These are phyloP conservation scores for Echinosophora koreensis DNA, from an alignment of 306 rosid genomes.

Conservation along the genomic window DNA sequence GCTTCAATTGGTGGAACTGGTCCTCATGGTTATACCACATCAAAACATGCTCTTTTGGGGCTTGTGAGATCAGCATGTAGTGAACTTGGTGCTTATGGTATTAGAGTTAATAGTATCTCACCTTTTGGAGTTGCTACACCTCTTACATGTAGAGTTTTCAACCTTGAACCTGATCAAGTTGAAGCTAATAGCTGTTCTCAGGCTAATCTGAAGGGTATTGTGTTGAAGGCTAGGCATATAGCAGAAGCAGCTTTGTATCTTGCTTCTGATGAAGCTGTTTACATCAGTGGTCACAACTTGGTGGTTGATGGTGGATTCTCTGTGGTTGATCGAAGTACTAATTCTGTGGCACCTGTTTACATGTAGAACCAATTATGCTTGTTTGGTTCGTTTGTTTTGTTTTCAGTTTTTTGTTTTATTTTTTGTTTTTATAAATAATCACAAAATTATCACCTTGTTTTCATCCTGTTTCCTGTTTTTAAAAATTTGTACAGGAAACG, in stretches of 20 bases:
- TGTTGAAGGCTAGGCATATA: constrained; percentile 70
- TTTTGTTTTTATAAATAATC: no score
- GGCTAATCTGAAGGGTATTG: constrained; percentile 78
- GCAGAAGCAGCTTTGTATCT: constrained; percentile 90
- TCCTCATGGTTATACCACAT: constrained; percentile 68
- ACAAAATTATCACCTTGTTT: no score
- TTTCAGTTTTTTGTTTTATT: no score
- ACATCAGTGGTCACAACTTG: constrained; percentile 84
- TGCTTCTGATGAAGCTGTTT: constrained; percentile 79
- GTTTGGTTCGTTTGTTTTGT: not conserved
- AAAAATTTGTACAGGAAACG: no score
- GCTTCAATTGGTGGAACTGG: constrained; percentile 72
- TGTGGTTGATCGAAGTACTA: constrained; percentile 51
- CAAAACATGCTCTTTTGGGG: constrained; percentile 82
- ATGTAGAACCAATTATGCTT: not conserved
- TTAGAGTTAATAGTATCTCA: constrained; percentile 81
- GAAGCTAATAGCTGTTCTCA: constrained; percentile 54
- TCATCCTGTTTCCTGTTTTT: no score
- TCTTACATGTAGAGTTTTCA: constrained; percentile 64
- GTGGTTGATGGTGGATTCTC: constrained; percentile 87
- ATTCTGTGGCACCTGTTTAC: constrained; percentile 15
- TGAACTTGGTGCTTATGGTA: constrained; percentile 83
- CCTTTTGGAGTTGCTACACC: constrained; percentile 91
- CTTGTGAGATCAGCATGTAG: constrained; percentile 71
- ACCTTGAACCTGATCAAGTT: constrained; percentile 57